Evolutionary conservation across 306 rosid genomes (phyloP).

Genomic region (Cicer pinnatifidum): DNA sequence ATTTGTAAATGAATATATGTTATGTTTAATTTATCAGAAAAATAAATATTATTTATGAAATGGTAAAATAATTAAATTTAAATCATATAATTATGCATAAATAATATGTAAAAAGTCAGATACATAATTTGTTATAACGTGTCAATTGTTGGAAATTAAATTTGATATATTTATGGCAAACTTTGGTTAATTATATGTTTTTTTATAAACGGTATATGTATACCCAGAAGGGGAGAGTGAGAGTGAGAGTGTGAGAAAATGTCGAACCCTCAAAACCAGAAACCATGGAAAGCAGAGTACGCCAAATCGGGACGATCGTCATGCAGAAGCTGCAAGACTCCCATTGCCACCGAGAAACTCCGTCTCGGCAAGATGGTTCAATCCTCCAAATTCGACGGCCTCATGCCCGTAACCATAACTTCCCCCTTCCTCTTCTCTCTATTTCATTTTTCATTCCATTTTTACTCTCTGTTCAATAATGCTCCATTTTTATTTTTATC

Average conservation of each 20-base stretch:
- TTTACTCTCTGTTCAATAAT: neutral
- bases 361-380: slow-evolving; percentile 98
- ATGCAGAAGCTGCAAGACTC: slow-evolving; percentile 77
- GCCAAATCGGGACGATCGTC: slow-evolving; percentile 91
- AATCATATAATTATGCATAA: no score
- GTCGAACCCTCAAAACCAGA: slow-evolving; percentile 72
- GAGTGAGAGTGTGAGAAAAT: slow-evolving; percentile 50
- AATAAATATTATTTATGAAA: no score
- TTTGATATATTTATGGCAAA: no score
- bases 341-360: slow-evolving; percentile 69
- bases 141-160: no score
- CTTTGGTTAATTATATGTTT: no score
- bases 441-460: neutral
- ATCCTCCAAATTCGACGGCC: slow-evolving; percentile 88
- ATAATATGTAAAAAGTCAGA: no score
- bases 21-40: no score
- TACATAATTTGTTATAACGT: no score
- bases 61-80: no score
- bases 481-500: neutral
- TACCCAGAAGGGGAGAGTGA: neutral
- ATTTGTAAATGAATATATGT: no score
- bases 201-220: no score
- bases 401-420: slow-evolving; percentile 69
- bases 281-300: slow-evolving; percentile 93
- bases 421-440: neutral